phyloP scores from a whole-genome alignment of 2,329 filamentous ascomycete genomes.

The Phoma sp. region DNA sequence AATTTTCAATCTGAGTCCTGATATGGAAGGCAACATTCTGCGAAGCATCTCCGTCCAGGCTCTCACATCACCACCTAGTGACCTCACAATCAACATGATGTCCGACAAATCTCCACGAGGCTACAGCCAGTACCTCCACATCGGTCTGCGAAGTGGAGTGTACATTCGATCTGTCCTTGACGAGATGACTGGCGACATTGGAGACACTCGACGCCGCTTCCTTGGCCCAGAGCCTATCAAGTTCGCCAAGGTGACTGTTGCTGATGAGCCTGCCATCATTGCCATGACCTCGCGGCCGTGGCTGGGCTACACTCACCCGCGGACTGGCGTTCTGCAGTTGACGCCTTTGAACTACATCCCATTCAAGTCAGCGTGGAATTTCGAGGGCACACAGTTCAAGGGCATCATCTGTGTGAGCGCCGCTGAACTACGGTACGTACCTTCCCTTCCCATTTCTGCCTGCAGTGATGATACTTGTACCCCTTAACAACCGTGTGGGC shows the following conservation, averaged over 20 bases:
- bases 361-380: conserved; percentile 94
- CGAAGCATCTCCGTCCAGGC: conserved; percentile 96
- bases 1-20: conserved; percentile 87
- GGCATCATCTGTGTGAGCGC: conserved; percentile 94
- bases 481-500: conserved; percentile 55
- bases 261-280: conserved; percentile 83
- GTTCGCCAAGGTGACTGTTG: conserved; percentile 88
- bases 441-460: conserved; percentile 31
- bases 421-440: conserved; percentile 79
- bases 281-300: conserved; percentile 93
- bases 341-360: conserved; percentile 89
- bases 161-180: conserved; percentile 95
- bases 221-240: conserved; percentile 89
- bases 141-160: conserved; percentile 92
- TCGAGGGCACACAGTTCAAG: conserved; percentile 93
- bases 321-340: conserved; percentile 87
- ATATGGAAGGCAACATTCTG: conserved; percentile 71
- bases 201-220: conserved; percentile 93
- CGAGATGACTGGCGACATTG: conserved; percentile 93
- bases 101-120: conserved; percentile 89
- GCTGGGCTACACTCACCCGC: conserved; percentile 90
- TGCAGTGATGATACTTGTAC: conserved; percentile 70
- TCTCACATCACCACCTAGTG: conserved; percentile 86
- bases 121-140: conserved; percentile 90
- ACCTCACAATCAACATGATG: conserved; percentile 93